Percentiles rank a stretch among this genome's conserved stretches.
phyloP scores from a whole-genome alignment of 495 filamentous ascomycete genomes.

The Aspergillus coremiiformis region DNA sequence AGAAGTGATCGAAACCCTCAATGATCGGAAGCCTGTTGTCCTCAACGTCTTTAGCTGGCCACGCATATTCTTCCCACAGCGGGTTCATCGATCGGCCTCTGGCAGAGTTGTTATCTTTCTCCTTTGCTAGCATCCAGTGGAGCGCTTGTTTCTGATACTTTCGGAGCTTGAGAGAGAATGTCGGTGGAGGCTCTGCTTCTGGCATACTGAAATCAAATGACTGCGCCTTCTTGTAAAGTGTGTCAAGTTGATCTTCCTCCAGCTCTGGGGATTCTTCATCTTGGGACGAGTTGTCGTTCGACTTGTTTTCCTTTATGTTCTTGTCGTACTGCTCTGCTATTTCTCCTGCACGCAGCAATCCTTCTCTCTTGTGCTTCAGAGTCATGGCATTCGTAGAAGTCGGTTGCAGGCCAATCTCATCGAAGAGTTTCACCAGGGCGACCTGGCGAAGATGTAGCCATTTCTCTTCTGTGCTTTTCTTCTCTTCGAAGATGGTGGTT shows the following conservation, averaged over 20 bases:
- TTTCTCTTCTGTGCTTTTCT: constrained; percentile 80
- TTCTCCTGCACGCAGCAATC: constrained; percentile 78
- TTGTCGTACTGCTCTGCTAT: constrained; percentile 72
- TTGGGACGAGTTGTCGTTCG: constrained; percentile 44
- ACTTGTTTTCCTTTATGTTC: constrained; percentile 48
- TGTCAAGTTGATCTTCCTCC: constrained; percentile 91
- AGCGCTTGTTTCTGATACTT: constrained; percentile 95
- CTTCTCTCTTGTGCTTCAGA: constrained; percentile 70
- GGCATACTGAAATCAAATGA: constrained; percentile 93
- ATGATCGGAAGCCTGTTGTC: constrained; percentile 63
- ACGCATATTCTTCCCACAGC: constrained; percentile 90
- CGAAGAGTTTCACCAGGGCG: constrained; percentile 78
- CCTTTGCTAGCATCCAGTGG: constrained; percentile 92
- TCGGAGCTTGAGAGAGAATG: constrained; percentile 74
- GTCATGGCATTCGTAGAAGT: constrained; percentile 64
- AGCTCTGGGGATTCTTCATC: constrained; percentile 87
- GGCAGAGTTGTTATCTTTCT: constrained; percentile 63
- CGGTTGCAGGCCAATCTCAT: constrained; percentile 78
- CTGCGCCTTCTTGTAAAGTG: constrained; percentile 91
- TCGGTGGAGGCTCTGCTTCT: constrained; percentile 69
- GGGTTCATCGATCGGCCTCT: constrained; percentile 85
- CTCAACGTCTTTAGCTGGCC: constrained; percentile 83
- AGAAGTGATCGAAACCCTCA: constrained; percentile 63
- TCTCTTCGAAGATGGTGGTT: constrained; percentile 65
- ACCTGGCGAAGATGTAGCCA: constrained; percentile 80